Evolutionary conservation across 73 alveolate genomes (phyloP), one percentile per base, ranked within the genome.

Genomic region (Paramecium biaurelia): DNA sequence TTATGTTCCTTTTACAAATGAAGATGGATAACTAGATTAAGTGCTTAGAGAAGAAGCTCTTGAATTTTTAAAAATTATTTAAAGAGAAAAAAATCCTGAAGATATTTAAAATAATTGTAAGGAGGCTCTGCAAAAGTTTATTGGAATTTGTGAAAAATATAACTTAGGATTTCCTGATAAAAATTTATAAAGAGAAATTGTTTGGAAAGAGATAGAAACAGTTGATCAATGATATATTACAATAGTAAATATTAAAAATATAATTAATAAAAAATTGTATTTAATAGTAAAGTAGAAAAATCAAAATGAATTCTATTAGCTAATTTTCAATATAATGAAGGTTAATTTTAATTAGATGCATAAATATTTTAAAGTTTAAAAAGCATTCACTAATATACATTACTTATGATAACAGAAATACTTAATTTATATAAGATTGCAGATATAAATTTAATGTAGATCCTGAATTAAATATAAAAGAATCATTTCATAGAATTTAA

Each of bases 151-250:
- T 43, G 74, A 79, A 79, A 30, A 79, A 18, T 14, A 79, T 42
- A 63, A 79, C 23, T 47, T 79, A 24, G 90, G 90, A 45, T 79
- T 79, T 45, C 90, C 90, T 4, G 49, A 79, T 43, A 24, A 43
- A 30, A 45, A 79, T 24, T 63, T 23, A 12, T 63, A 63, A n/a
- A 30, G 45, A 63, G 41, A 63, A 63, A 32, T 63, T 23, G 45
- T 79, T 15, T 79, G 45, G 70, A 63, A 74, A 14, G 56, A 32
- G 24, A 37, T 74, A 8, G 2, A 74, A 74, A 14, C n/a, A 34
- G 28, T 74, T 35, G 45, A 30, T 26, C 2, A 32, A 63, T 63
- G 84, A 63, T 23, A 63, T 74, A 74, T 74, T 74, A 74, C 10
- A 74, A 37, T 34, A 12, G 35, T 12, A 47, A 47, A n/a, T 47